These are phyloP conservation scores for Scytalidium lignicola DNA, from an alignment of 2,329 filamentous ascomycete genomes.

Conservation along the genomic window DNA sequence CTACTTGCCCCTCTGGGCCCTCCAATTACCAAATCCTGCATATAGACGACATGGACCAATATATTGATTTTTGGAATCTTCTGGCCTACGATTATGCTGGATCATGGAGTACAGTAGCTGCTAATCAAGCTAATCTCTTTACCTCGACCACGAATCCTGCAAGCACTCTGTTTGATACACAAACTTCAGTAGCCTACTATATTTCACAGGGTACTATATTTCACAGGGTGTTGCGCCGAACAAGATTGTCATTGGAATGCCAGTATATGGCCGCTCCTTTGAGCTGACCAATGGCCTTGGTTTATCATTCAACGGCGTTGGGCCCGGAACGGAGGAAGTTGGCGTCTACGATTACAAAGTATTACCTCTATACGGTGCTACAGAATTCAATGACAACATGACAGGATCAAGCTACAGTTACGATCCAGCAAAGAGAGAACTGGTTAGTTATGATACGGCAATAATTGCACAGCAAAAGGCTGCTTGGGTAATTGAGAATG, in stretches of 20 bases:
- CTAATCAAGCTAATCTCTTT: slow-evolving; percentile 67
- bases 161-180: no score
- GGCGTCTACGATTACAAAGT: no score
- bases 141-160: slow-evolving; percentile 43
- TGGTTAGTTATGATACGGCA: no score
- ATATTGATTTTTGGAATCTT: slow-evolving; percentile 51
- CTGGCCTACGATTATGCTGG: slow-evolving; percentile 71
- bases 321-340: slow-evolving; percentile 65
- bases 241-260: slow-evolving; percentile 74
- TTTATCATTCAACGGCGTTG: slow-evolving; percentile 54
- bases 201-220: slow-evolving; percentile 64
- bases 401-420: no score
- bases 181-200: no score
- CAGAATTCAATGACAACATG: no score
- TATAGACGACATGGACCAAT: slow-evolving; percentile 38
- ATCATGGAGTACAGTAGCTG: slow-evolving; percentile 20
- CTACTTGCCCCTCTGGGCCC: slow-evolving; percentile 44
- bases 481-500: no score
- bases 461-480: no score
- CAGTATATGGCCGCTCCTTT: slow-evolving; percentile 72
- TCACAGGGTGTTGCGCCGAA: slow-evolving; percentile 50
- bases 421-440: no score
- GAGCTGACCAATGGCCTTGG: slow-evolving; percentile 59
- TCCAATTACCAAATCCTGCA: slow-evolving; percentile 41
- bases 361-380: no score